Base-by-base conservation (phyloP, 2,329 filamentous ascomycete genomes). In the Didymella exigua region DNA sequence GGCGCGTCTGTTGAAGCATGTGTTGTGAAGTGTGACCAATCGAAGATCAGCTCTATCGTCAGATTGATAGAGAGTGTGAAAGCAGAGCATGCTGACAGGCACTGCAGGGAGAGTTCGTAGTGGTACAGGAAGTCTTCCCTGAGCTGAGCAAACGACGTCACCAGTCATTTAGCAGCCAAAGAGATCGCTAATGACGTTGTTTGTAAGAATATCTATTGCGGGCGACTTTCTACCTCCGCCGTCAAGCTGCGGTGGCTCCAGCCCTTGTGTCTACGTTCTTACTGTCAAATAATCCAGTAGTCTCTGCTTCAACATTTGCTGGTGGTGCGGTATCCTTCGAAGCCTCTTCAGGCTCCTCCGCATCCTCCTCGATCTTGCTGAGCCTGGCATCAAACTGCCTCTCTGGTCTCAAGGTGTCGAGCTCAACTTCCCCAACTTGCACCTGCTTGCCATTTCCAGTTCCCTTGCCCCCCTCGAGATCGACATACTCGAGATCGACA, bases 401-500 rank as follows among this genome's bases (percentile, higher is more conserved):
- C 7, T 51, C 47, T 1, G 48, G 19, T 18, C 19, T 44, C 7
- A 56, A 14, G 1, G 42, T 29, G n/a, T 30, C 40, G 33, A 57
- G 45, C 29, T 57, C 54, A 29, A 57, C 45, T 27, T 49, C 54
- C 16, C 41, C 49, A 13, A 55, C 40, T 13, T 47, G 34, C 13
- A 52, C 16, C 29, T 38, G 41, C 18, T 50, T 51, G 29, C 31
- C 44, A 3, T 43, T 47, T 37, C 65, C 62, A 24, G 68, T 63
- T 51, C 67, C 61, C 52, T 69, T 72, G 8, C 56, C 62, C 65
- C 70, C 66, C 48, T 74, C 71, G 8, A 71, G 11, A 1, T 65
- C 68, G 0, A 61, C 60, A 24, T 70, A 66, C 30, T 70, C 67
- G 0, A n/a, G n/a, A n/a, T 65, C 68, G 0, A 61, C 60, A 24